Percentiles rank a stretch among this genome's conserved stretches.
phyloP scores from a whole-genome alignment of 352 stramenopile genomes.

The Saprolegnia parasitica region DNA sequence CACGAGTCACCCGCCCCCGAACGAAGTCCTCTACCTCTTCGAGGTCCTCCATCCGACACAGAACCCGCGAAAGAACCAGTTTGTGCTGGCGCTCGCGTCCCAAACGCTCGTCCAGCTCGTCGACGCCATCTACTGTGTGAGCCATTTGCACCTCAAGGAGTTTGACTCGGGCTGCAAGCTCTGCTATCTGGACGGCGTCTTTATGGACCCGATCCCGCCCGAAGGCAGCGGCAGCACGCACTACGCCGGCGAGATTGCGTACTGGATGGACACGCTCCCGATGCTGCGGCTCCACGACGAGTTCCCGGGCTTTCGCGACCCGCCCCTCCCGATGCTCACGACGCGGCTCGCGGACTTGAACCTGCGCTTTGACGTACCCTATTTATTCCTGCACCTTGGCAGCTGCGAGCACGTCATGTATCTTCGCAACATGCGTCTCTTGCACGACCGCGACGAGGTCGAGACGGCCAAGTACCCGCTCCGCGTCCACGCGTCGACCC shows the following conservation, averaged over 20 bases:
- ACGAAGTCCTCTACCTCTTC: constrained; percentile 9
- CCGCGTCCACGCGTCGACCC: background rate
- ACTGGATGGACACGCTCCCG: constrained; percentile 8
- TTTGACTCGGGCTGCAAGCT: constrained; percentile 17
- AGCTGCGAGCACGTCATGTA: constrained; percentile 16
- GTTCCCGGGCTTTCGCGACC: background rate
- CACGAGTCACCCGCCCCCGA: background rate
- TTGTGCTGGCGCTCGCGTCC: constrained; percentile 2
- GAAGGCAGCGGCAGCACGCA: background rate
- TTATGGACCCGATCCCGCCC: constrained; percentile 2
- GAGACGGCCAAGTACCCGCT: constrained; percentile 11
- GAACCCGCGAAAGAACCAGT: constrained; percentile 3
- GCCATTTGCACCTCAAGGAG: constrained; percentile 8
- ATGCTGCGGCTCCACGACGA: background rate
- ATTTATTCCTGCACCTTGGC: constrained; percentile 17
- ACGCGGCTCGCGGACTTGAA: background rate
- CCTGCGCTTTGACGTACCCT: constrained; percentile 10
- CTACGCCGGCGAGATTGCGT: constrained; percentile 11
- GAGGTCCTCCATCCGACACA: constrained; percentile 21
- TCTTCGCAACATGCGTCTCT: constrained; percentile 14
- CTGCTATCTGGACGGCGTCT: constrained; percentile 12
- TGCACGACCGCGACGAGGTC: constrained; percentile 7
- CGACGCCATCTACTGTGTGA: constrained; percentile 19
- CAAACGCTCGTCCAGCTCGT: background rate
- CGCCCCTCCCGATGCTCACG: background rate